A percentile compares a stretch with the other conserved stretches of the same genome.
Conservation (phyloP, 2,329 filamentous ascomycete species). For the Madurella mycetomatis region DNA sequence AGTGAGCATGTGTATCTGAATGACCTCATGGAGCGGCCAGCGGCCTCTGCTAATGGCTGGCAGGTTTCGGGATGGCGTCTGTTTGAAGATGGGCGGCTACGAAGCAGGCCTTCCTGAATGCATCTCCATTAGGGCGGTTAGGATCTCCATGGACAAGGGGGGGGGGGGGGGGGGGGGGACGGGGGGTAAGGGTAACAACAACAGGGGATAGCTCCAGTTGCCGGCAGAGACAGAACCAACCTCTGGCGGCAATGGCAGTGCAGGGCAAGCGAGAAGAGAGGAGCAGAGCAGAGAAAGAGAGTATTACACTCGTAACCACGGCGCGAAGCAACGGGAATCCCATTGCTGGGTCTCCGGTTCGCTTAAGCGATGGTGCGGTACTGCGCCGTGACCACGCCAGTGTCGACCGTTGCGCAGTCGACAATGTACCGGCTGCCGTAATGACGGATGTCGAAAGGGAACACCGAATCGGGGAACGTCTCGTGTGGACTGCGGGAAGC, state of each 20-base stretch:
- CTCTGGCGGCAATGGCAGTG: conserved; percentile 7
- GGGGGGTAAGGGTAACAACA: conserved; percentile 7
- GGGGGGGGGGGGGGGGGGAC: conserved; percentile 5
- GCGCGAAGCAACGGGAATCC: conserved; percentile 2
- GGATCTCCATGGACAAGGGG: conserved; percentile 24
- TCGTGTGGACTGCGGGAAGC: conserved; percentile 18
- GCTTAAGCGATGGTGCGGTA: conserved; percentile 18
- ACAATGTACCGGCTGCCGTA: neutral
- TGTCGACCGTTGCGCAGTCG: conserved; percentile 1
- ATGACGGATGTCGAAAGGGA: neutral
- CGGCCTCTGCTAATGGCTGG: conserved; percentile 50
- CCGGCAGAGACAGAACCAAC: conserved; percentile 1
- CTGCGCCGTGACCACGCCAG: conserved; percentile 20
- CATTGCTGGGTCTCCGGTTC: conserved; percentile 4
- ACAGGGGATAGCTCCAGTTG: neutral
- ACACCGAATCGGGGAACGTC: conserved; percentile 14
- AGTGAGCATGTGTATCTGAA: conserved; percentile 49
- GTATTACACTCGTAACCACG: conserved; percentile 2
- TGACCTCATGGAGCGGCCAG: conserved; percentile 35
- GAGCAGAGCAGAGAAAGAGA: neutral
- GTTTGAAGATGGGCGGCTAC: conserved; percentile 46
- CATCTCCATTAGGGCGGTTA: conserved; percentile 34
- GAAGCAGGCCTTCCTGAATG: conserved; percentile 27
- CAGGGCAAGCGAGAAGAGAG: neutral
- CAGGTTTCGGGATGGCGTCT: conserved; percentile 41